phyloP scores from a whole-genome alignment of 2,329 filamentous ascomycete genomes.

The Chaetomium olivaceum region DNA sequence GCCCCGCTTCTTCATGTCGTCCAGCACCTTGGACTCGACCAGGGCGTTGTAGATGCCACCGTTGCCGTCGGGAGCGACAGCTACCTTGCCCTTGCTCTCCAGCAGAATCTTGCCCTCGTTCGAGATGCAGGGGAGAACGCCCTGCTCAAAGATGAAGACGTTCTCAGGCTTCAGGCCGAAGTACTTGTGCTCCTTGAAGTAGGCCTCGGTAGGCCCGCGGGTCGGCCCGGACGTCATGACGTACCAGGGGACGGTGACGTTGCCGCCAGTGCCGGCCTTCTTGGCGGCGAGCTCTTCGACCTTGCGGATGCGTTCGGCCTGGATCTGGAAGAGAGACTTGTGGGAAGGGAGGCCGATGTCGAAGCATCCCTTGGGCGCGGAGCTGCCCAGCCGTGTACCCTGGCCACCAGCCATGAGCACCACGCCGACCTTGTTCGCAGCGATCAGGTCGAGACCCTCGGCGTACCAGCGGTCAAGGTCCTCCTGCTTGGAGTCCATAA shows the following conservation, averaged over 20 bases:
- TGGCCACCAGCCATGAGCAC: slow-evolving; percentile 97
- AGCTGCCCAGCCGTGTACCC: slow-evolving; percentile 91
- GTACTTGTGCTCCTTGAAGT: slow-evolving; percentile 86
- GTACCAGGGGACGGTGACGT: slow-evolving; percentile 86
- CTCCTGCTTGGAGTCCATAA: slow-evolving; percentile 79
- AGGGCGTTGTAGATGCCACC: slow-evolving; percentile 95
- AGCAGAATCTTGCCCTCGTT: slow-evolving; percentile 97
- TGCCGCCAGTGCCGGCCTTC: slow-evolving; percentile 55
- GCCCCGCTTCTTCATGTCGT: slow-evolving; percentile 84
- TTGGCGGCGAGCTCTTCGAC: slow-evolving; percentile 78
- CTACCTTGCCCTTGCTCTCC: slow-evolving; percentile 85
- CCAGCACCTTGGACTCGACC: slow-evolving; percentile 74
- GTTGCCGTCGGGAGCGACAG: slow-evolving; percentile 95
- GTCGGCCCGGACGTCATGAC: slow-evolving; percentile 99
- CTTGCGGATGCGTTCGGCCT: slow-evolving; percentile 90
- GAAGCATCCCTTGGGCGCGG: slow-evolving; percentile 95
- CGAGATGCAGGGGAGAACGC: slow-evolving; percentile 92
- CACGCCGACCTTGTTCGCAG: slow-evolving; percentile 75
- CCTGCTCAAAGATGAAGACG: slow-evolving; percentile 93
- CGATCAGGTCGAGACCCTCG: slow-evolving; percentile 75
- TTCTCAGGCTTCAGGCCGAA: slow-evolving; percentile 87
- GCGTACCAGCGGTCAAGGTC: slow-evolving; percentile 85
- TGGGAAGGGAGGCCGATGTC: slow-evolving; percentile 90
- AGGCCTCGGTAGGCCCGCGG: slow-evolving; percentile 84
- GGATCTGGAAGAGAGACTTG: slow-evolving; percentile 97